These are phyloP conservation scores for Paecilomyces variotii DNA, from an alignment of 2,329 filamentous ascomycete species.

Conservation along the genomic window DNA sequence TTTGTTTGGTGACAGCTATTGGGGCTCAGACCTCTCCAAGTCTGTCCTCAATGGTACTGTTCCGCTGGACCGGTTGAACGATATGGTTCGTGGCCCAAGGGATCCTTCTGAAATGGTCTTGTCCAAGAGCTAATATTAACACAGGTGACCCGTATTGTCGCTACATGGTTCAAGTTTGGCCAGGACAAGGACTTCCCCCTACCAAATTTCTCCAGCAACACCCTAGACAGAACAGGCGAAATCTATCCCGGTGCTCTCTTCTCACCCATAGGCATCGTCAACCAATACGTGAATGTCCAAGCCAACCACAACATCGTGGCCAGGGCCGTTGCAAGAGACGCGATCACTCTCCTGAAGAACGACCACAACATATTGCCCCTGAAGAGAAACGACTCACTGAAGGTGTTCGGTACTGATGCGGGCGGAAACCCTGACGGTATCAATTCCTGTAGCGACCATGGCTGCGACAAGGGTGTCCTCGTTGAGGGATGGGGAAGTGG, in stretches of 20 bases:
- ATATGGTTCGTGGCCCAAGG: constrained; percentile 26
- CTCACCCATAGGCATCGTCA: constrained; percentile 56
- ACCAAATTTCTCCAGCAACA: constrained; percentile 55
- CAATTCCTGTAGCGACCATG: constrained; percentile 60
- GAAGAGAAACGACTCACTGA: constrained; percentile 27
- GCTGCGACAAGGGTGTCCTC: constrained; percentile 61
- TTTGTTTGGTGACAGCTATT: constrained; percentile 46
- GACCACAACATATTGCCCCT: constrained; percentile 49
- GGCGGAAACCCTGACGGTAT: constrained; percentile 50
- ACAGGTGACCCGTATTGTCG: constrained; percentile 47
- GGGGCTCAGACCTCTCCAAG: constrained; percentile 48
- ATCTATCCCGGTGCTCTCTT: constrained; percentile 52
- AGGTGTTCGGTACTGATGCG: constrained; percentile 45
- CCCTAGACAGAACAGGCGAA: constrained; percentile 46
- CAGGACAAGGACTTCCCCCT: constrained; percentile 51
- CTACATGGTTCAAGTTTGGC: constrained; percentile 49
- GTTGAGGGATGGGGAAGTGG: constrained; percentile 77
- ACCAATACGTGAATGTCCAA: constrained; percentile 58
- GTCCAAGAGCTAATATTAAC: constrained; percentile 4
- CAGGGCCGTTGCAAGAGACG: constrained; percentile 46
- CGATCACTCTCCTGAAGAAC: constrained; percentile 57
- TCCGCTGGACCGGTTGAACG: constrained; percentile 49
- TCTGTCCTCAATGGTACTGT: constrained; percentile 51
- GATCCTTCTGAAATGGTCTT: background rate
- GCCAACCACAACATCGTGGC: constrained; percentile 45